phyloP scores from a whole-genome alignment of 2,329 filamentous ascomycete species.

The Trichoderma sp. region DNA sequence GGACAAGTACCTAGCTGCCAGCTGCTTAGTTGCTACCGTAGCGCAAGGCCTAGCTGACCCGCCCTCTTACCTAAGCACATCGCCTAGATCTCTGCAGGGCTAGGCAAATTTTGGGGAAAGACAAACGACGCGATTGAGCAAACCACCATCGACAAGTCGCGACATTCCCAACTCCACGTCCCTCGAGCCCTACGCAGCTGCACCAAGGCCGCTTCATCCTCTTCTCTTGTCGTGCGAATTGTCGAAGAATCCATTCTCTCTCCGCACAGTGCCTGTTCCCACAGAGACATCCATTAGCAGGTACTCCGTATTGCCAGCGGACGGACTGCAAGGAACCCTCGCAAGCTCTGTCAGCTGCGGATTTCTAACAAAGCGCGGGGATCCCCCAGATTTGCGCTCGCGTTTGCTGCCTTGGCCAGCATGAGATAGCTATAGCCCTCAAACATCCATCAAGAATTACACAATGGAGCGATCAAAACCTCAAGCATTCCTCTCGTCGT shows the following conservation, averaged over 20 bases:
- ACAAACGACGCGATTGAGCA: slow-evolving; percentile 31
- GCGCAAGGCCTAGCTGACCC: not conserved
- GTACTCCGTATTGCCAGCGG: slow-evolving; percentile 12
- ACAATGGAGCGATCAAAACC: slow-evolving; percentile 62
- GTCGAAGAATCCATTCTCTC: not conserved
- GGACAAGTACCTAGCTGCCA: too few relatives aligned
- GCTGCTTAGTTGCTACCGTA: not conserved
- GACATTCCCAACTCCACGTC: slow-evolving; percentile 25
- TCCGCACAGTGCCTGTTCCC: not conserved
- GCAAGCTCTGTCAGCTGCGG: slow-evolving; percentile 1
- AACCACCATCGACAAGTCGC: slow-evolving; percentile 30
- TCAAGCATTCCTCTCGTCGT: slow-evolving; percentile 88
- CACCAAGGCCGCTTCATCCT: not conserved
- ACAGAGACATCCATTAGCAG: not conserved
- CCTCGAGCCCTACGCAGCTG: not conserved
- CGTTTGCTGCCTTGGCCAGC: slow-evolving; percentile 29
- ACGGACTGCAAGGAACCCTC: slow-evolving; percentile 2
- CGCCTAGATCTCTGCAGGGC: slow-evolving; percentile 12
- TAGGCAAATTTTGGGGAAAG: slow-evolving; percentile 30
- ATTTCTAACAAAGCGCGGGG: slow-evolving; percentile 22
- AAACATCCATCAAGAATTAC: slow-evolving; percentile 30
- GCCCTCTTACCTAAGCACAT: not conserved
- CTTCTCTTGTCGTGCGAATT: not conserved
- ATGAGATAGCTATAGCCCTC: slow-evolving; percentile 38
- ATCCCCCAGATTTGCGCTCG: slow-evolving; percentile 21